Evolutionary conservation across 306 rosid genomes (phyloP), one percentile per base, ranked within the genome.

Genomic region (Pyrus pyrifolia): DNA sequence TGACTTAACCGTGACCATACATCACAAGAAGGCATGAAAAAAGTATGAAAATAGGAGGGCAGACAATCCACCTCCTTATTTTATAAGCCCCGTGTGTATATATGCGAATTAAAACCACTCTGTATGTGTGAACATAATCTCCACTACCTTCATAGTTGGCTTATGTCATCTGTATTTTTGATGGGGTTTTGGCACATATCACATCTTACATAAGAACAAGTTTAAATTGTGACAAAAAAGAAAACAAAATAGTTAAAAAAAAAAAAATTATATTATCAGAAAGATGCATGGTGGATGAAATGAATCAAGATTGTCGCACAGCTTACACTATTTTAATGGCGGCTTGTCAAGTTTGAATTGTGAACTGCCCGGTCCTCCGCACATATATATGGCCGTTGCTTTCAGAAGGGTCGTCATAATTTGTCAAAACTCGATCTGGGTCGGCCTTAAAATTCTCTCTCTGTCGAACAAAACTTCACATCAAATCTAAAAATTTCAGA

Each of bases 261-360:
- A 11, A 62, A 1, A 2, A 8, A 8, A 2, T 8, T 40, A 8
- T 40, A 53, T 38, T 72, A 53, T 38, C 68, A 5, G 27, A 58
- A 58, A 23, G 38, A 18, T 72, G 55, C 67, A 8, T 38, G 55
- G 17, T 52, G 3, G 35, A 21, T 30, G 35, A 0, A 11, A n/a
- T 58, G 31, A 35, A 55, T 29, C 13, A 4, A 40, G 11, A 29
- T 21, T 1, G 13, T 6, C 5, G 3, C 21, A 25, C 2, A 27
- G 44, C 4, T 10, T 0, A 15, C 77, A 76, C 84, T 79, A 61
- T 83, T 80, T 57, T 1, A 60, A 67, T 67, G 62, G 60, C 79
- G 81, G 84, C 82, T 21, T n/a, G 1, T 23, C 55, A 64, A 38
- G 61, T 84, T 80, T 62, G 79, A 80, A 76, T 80, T 12, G 67